Base-by-base conservation (phyloP, 2,329 filamentous ascomycete species). In the Rutstroemia sp. region DNA sequence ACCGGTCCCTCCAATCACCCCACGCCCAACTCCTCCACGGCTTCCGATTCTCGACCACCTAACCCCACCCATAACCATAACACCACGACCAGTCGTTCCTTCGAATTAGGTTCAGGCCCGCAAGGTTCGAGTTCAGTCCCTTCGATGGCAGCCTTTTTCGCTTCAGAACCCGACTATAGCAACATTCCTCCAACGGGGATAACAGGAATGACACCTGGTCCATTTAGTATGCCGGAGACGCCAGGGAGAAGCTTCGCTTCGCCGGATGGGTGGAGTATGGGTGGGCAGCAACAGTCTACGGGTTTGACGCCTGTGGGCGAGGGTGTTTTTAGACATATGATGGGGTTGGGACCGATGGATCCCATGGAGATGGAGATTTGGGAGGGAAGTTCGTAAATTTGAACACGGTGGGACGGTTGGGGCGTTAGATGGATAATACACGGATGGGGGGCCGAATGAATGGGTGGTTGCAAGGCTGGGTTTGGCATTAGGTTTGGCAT, bases 291-390 rank as follows among this genome's bases (percentile, higher is more conserved):
- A 63, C 70, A 42, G 71, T 70, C 45, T 52, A 68, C 73, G 17
- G 76, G 73, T 8, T 78, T 82, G 71, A 78, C 78, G 19, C 78
- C 78, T 5, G 76, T 81, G 14, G 76, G 79, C 0, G 80, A 84
- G 49, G 80, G 80, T 0, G 75, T 84, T 45, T 68, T 84, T 48
- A 73, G 78, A 57, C 76, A 79, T 8, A 69, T 84, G 56, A 80
- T 83, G 76, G 78, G 76, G 54, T 77, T 83, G 72, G 78, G 77
- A 7, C 74, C 5, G 30, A 81, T 85, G 75, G 81, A 84, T 61
- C 76, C 77, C 9, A 67, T 65, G 65, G 64, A 67, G 55, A 60
- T 67, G 10, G 30, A 34, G 30, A 34, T 34, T 44, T 68, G 65
- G 65, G 64, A 66, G 57, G 64, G 58, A 7, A 30, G 45, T 25